These are phyloP conservation scores for Coemansia sp. DNA, from an alignment of 192 early-diverging fungal genomes.

Conservation along the genomic window DNA sequence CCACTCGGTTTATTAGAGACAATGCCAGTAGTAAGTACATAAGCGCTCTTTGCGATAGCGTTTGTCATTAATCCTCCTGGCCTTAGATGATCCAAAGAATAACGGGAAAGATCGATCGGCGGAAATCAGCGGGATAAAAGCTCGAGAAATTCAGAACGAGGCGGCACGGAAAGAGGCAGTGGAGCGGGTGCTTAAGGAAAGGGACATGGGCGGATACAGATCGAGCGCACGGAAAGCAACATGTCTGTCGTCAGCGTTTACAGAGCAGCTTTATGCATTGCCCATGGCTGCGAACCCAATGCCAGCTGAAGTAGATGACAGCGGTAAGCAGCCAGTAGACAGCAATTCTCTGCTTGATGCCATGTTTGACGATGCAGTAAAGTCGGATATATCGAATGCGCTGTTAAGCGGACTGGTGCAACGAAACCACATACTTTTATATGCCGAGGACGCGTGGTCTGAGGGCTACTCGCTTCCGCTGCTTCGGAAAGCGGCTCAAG, in stretches of 20 bases:
- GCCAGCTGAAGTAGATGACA: background rate
- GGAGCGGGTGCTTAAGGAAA: constrained; percentile 18
- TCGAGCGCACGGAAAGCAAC: background rate
- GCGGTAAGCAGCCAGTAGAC: background rate
- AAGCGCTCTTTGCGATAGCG: too few relatives aligned
- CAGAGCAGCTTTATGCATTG: constrained; percentile 33
- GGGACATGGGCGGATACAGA: background rate
- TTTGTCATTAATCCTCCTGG: too few relatives aligned
- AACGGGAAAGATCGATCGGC: background rate
- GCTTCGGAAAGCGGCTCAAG: constrained; percentile 10
- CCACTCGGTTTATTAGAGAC: background rate
- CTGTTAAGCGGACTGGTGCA: constrained; percentile 32
- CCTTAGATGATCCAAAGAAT: background rate
- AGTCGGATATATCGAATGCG: constrained; percentile 31
- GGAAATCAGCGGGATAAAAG: background rate
- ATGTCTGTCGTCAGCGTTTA: constrained; percentile 23
- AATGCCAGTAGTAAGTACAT: constrained; percentile 1
- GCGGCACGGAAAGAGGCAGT: constrained; percentile 18
- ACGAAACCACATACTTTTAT: constrained; percentile 40
- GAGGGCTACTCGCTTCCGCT: constrained; percentile 46
- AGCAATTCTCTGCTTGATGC: background rate
- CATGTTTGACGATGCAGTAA: constrained; percentile 27
- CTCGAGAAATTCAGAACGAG: constrained; percentile 20
- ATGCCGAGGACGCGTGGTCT: constrained; percentile 49
- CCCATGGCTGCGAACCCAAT: constrained; percentile 9